Percentiles rank a stretch among this genome's conserved stretches.
Evolutionary conservation across 768 basidiomycete species (phyloP).

Genomic region (Termitomyces bulborhizus): DNA sequence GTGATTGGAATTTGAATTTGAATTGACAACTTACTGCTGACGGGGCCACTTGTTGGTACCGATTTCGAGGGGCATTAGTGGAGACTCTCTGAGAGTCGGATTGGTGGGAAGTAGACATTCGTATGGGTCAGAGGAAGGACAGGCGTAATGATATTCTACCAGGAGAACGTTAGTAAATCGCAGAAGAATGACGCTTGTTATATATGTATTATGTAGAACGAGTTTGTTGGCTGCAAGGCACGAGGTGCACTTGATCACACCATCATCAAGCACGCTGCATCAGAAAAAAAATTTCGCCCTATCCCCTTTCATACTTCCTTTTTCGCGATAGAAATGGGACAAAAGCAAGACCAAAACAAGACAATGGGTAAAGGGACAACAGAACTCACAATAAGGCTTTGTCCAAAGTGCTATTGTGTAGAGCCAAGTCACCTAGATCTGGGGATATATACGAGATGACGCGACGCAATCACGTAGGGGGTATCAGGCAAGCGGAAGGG

Average conservation of each 20-base stretch:
- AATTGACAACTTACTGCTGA: conserved; percentile 5
- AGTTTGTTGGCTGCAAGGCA: not conserved
- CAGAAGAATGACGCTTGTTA: conserved; percentile 12
- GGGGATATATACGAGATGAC: not conserved
- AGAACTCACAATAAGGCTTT: conserved; percentile 6
- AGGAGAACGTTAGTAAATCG: conserved; percentile 8
- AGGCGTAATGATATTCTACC: conserved; percentile 2
- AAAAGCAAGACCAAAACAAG: not conserved
- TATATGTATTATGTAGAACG: conserved; percentile 10
- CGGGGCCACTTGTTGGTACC: conserved; percentile 14
- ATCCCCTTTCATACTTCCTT: conserved; percentile 2
- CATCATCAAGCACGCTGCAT: conserved; percentile 6
- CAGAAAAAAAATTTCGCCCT: not conserved
- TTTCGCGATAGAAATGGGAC: not conserved
- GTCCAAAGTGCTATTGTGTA: not conserved
- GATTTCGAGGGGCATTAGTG: conserved; percentile 17
- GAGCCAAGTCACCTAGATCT: not conserved
- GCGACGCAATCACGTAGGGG: not conserved
- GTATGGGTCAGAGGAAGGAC: conserved; percentile 7
- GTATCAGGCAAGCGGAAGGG: not conserved
- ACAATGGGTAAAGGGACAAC: not conserved
- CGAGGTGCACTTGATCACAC: not conserved
- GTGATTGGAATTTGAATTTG: not conserved
- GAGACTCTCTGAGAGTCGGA: conserved; percentile 15
- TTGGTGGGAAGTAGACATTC: conserved; percentile 15